Evolutionary conservation across 805 yeast genomes (phyloP), one percentile per base, ranked within the genome.

Genomic region (Candida yuanshanica): DNA sequence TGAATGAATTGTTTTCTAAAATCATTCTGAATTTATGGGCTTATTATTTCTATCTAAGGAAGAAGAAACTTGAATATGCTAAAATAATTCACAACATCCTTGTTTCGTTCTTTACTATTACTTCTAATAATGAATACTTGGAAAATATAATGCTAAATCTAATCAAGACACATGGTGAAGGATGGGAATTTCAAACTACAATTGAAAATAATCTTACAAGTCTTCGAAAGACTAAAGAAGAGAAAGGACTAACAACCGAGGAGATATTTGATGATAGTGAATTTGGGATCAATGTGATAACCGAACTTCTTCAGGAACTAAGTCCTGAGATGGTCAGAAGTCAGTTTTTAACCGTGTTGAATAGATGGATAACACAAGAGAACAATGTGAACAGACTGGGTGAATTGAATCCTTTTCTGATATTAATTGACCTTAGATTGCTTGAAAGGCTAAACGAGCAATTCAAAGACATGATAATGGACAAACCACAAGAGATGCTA

Each of bases 371-470:
- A 18, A 43, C 51, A 17, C 41, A 45, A 6, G 11, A 31, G 2
- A 38, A 32, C 2, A 32, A 27, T 2, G 42, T 42, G 8, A 37
- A 31, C 1, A 13, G 47, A 1, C 45, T 53, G 10, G 51, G 49
- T 9, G 51, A 52, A 1, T 64, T 65, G 5, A 69, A 72, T 44
- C 82, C 86, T n/a, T 71, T 77, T 39, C 49, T 70, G 7, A 66
- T 75, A 40, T 62, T 85, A 27, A 62, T 78, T 7, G 82, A 83
- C 52, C 63, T 87, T 44, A 74, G 81, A 44, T 54, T 87, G 10
- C 59, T 90, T 38, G 93, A 88, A 53, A 60, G 64, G 24, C 62
- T 86, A 25, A 76, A 80, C 20, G 71, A 72, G 5, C 66, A 68
- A 13, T 79, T 82, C 53, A 82, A 76, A 45, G 76, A 79, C 8